A percentile compares a stretch with the other conserved stretches of the same genome.
phyloP scores from a whole-genome alignment of 2,329 filamentous ascomycete genomes.

The Thyridium curvatum region DNA sequence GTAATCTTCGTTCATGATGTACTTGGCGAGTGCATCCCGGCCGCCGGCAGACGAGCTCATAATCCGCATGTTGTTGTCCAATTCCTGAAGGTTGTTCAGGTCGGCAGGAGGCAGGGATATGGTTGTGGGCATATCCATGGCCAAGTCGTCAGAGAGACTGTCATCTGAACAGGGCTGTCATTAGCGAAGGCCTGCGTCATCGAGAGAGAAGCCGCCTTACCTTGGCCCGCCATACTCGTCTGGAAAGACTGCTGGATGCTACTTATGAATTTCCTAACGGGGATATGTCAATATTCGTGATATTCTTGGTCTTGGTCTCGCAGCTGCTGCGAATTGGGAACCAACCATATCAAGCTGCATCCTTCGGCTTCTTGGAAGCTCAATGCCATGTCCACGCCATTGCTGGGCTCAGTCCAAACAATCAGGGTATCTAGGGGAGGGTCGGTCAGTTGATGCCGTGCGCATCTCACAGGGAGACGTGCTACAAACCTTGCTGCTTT shows the following conservation, averaged over 20 bases:
- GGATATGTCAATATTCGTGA: neutral
- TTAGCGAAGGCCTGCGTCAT: neutral
- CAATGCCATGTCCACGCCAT: conserved; percentile 90
- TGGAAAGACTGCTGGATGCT: conserved; percentile 72
- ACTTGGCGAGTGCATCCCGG: conserved; percentile 81
- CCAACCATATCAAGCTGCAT: conserved; percentile 84
- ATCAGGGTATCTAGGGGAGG: conserved; percentile 78
- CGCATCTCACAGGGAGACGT: conserved; percentile 10
- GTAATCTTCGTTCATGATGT: conserved; percentile 79
- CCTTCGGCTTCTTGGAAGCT: conserved; percentile 97
- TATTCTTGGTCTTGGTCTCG: conserved; percentile 1
- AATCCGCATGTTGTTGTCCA: conserved; percentile 77
- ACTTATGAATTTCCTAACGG: conserved; percentile 78
- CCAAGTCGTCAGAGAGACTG: conserved; percentile 76
- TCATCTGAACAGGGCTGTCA: conserved; percentile 56
- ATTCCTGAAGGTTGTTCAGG: conserved; percentile 75
- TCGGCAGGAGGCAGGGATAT: conserved; percentile 74
- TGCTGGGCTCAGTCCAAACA: conserved; percentile 86
- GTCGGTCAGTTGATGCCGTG: conserved; percentile 18
- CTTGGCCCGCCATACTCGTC: conserved; percentile 51
- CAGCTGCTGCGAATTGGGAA: conserved; percentile 9
- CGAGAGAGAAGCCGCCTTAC: conserved; percentile 32
- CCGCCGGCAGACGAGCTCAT: conserved; percentile 69
- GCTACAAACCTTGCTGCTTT: conserved; percentile 80
- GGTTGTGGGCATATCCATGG: conserved; percentile 64